Percentiles rank a stretch among this genome's conserved stretches.
Conservation (phyloP, 768 basidiomycete genomes). For the Rhizopogon sp. region DNA sequence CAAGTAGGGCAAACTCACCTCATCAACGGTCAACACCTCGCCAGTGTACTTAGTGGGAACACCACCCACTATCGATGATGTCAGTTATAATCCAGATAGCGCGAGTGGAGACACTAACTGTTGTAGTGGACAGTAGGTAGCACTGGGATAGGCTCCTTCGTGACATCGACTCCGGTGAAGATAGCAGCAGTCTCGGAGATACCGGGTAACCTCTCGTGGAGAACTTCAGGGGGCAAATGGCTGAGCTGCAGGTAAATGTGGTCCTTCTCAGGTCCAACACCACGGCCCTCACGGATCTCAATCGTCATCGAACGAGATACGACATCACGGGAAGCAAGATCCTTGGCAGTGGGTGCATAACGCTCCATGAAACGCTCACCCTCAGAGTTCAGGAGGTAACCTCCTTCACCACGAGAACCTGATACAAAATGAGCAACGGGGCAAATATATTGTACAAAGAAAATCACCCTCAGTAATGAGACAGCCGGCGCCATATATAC, state of each 20-base stretch:
- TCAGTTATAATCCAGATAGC: constrained; percentile 3
- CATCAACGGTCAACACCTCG: constrained; percentile 86
- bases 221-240: constrained; percentile 92
- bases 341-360: constrained; percentile 98
- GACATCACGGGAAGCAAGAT: constrained; percentile 98
- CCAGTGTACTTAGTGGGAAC: constrained; percentile 99
- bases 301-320: constrained; percentile 99
- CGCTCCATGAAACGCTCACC: constrained; percentile 99
- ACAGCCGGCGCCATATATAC: constrained; percentile 99
- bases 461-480: constrained; percentile 90
- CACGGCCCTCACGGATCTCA: constrained; percentile 97
- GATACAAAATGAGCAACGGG: constrained; percentile 1
- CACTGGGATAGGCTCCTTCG: constrained; percentile 99
- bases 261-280: constrained; percentile 97
- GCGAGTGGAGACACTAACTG: constrained; percentile 50
- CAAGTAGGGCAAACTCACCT: constrained; percentile 28
- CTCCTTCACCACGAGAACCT: constrained; percentile 99
- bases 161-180: constrained; percentile 98
- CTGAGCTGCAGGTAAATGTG: constrained; percentile 96
- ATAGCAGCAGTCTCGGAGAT: constrained; percentile 99
- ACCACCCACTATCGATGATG: constrained; percentile 76
- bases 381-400: constrained; percentile 96
- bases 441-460: background rate
- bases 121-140: constrained; percentile 99
- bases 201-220: constrained; percentile 95